phyloP scores from a whole-genome alignment of 305 asterid genomes.

The Fraxinus dipetala region DNA sequence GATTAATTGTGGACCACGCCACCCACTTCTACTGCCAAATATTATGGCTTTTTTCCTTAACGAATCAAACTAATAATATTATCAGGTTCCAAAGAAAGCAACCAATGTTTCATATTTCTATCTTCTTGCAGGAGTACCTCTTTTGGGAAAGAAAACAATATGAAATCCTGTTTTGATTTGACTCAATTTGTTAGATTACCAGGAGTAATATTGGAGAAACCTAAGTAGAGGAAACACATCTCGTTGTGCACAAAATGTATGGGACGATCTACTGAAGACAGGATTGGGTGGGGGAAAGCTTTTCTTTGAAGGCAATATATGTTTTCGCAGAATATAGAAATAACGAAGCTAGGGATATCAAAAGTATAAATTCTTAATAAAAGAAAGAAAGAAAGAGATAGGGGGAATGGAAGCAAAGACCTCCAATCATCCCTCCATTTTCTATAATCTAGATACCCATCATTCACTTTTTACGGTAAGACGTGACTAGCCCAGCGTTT shows the following conservation, averaged over 20 bases:
- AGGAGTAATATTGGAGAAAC: not conserved
- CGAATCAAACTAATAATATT: not conserved
- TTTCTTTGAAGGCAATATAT: not conserved
- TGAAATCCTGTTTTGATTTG: not conserved
- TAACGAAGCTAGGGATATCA: not conserved
- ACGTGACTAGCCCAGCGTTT: not conserved
- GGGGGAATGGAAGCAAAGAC: not conserved
- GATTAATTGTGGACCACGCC: not conserved
- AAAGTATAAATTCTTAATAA: not conserved
- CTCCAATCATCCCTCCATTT: not conserved
- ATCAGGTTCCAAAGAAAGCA: not conserved
- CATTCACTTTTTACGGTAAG: not conserved
- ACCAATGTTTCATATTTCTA: not conserved
- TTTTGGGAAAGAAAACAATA: not conserved
- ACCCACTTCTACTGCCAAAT: not conserved
- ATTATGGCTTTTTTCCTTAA: not conserved
- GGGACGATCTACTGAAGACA: not conserved
- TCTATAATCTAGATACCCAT: not conserved
- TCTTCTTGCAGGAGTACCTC: not conserved
- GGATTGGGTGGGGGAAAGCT: not conserved
- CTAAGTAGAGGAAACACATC: not conserved
- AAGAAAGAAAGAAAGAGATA: not conserved
- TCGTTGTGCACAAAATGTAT: not conserved
- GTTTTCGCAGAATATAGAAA: not conserved
- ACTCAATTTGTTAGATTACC: not conserved